Percentiles rank a stretch among this genome's conserved stretches.
Conservation (phyloP, 2,329 filamentous ascomycete species). For the Talaromyces sp. region DNA sequence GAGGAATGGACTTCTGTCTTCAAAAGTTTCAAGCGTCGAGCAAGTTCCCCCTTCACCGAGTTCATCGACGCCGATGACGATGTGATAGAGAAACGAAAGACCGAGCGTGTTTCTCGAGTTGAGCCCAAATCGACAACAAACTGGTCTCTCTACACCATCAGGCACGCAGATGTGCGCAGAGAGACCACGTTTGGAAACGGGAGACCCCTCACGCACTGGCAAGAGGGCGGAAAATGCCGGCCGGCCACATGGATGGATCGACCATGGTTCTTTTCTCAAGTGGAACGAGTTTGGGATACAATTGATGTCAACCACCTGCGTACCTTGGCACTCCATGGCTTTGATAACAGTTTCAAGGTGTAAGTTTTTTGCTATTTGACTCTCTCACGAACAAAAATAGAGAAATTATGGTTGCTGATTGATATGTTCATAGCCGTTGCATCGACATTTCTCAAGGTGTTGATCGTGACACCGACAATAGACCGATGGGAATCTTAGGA, state of each 20-base stretch:
- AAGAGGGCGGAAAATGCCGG: constrained; percentile 48
- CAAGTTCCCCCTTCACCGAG: constrained; percentile 58
- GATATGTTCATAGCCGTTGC: constrained; percentile 24
- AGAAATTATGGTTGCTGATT: constrained; percentile 1
- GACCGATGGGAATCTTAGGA: constrained; percentile 54
- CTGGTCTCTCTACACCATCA: constrained; percentile 48
- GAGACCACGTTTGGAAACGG: constrained; percentile 48
- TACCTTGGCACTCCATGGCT: constrained; percentile 40
- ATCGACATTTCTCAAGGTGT: constrained; percentile 71
- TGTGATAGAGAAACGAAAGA: constrained; percentile 47
- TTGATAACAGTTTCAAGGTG: constrained; percentile 57
- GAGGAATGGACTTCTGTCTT: constrained; percentile 41
- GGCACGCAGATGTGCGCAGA: constrained; percentile 56
- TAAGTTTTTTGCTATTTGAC: constrained; percentile 22
- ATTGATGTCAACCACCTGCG: constrained; percentile 60
- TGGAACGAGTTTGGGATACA: constrained; percentile 60
- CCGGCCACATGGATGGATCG: constrained; percentile 55
- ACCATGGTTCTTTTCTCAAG: constrained; percentile 47
- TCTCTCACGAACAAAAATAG: background rate
- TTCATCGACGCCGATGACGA: constrained; percentile 59
- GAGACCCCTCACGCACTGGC: constrained; percentile 58
- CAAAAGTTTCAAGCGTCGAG: constrained; percentile 47
- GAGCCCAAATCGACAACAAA: constrained; percentile 22
- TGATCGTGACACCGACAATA: constrained; percentile 51
- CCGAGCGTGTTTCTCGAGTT: constrained; percentile 33